A percentile compares a stretch with the other conserved stretches of the same genome.
Evolutionary conservation across 352 stramenopile species (phyloP).

Genomic region (Globisporangium cystogenes): DNA sequence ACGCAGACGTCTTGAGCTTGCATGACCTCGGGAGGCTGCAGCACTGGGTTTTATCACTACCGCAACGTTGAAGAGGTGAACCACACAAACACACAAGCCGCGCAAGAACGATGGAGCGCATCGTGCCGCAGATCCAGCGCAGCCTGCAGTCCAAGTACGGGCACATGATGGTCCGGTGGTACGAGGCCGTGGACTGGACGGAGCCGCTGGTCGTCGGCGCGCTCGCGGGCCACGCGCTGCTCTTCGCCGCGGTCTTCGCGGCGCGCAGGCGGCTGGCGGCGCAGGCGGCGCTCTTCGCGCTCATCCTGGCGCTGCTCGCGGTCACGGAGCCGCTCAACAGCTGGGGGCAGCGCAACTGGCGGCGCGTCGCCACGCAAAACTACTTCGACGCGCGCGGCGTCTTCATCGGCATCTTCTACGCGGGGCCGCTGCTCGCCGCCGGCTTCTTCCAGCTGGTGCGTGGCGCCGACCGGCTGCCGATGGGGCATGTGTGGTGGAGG

Average conservation of each 20-base stretch:
- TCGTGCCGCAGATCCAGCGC: constrained; percentile 58
- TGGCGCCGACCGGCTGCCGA: background rate
- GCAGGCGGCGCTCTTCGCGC: constrained; percentile 62
- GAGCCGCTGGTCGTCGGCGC: constrained; percentile 67
- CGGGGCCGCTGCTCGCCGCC: constrained; percentile 57
- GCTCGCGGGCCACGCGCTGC: constrained; percentile 43
- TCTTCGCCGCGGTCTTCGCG: constrained; percentile 49
- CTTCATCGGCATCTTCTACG: constrained; percentile 84
- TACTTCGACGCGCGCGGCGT: constrained; percentile 81
- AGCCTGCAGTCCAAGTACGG: constrained; percentile 67
- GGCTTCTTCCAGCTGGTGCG: constrained; percentile 75
- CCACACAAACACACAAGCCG: no score
- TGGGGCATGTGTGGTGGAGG: background rate
- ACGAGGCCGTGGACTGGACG: constrained; percentile 76
- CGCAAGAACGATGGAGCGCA: constrained; percentile 38
- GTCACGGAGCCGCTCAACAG: constrained; percentile 61
- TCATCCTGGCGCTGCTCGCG: constrained; percentile 52
- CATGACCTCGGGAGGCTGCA: no score
- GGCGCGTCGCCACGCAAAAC: constrained; percentile 59
- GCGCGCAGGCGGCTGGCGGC: constrained; percentile 44
- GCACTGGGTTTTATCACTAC: no score
- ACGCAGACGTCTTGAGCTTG: no score
- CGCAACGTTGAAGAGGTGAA: no score
- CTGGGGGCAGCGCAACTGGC: constrained; percentile 58
- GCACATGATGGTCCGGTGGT: constrained; percentile 75